Evolutionary conservation across 1,139 yeast genomes (phyloP), one percentile per base, ranked within the genome.

Genomic region (Saccharomycopsis crataegensis): DNA sequence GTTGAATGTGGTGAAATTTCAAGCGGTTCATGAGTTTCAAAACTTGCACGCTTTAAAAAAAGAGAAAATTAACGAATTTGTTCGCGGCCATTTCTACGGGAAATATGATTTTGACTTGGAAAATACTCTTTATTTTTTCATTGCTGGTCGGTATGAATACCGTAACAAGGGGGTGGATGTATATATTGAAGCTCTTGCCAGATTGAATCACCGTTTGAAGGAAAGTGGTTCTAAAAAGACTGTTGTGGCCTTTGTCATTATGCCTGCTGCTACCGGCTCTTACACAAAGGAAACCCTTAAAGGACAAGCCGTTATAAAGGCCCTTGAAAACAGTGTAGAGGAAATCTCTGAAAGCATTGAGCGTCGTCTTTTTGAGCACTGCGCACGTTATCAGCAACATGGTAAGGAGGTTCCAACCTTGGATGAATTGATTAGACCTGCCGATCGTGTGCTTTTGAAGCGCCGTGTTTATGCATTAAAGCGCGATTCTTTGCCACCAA

Each of bases 1-100:
- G 48, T 78, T 93, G 61, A 93, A 93, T 67, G 98, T 93, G 56
- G 90, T 90, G 61, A 93, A 93, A 73, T 93, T 93, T 71, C 94
- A 88, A 64, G 98, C 98, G 1, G 96, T 91, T 61, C 99, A 93
- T 69, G 99, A 93, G 72, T 93, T 93, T 74, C 99, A 93, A 72
- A 93, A 93, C 70, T 76, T 93, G 70, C 99, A 93, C 71, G 96
- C 96, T 31, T 72, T 84, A 61, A 85, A 86, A 68, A 93, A 93
- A 75, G 96, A 83, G 55, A 89, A 89, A 68, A 91, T 93, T 66
- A 86, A 90, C 65, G 98, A 93, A 65, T 93, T 93, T 67, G 86
- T 93, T 58, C 83, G 95, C 62, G 99, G 99, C 59, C 99, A 93
- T 69, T 93, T 93, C 72, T 93, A 91, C 69, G 99, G 99, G 55